Percentiles rank a stretch among this genome's conserved stretches.
Conservation (phyloP, 2,329 filamentous ascomycete genomes). For the Magnaporthiopsis rhizophila region DNA sequence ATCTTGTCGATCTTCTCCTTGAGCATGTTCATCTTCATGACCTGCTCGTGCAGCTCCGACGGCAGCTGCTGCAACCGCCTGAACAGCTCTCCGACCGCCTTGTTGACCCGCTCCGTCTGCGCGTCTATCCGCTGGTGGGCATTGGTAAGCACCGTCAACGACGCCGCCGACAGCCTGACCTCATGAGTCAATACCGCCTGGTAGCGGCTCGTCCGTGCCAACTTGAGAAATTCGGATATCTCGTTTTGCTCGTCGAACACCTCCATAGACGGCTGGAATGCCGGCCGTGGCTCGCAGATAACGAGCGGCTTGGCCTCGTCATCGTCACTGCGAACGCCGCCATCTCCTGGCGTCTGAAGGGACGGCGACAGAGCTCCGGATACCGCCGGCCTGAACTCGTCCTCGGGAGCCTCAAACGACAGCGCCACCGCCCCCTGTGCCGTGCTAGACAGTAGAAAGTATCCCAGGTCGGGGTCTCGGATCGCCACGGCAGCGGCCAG, state of each 20-base stretch:
- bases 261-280: conserved; percentile 39
- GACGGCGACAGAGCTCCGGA: conserved; percentile 28
- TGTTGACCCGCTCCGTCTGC: conserved; percentile 61
- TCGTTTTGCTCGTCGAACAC: conserved; percentile 14
- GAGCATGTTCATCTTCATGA: conserved; percentile 57
- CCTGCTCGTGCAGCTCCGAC: conserved; percentile 58
- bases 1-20: conserved; percentile 59
- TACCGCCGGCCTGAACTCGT: conserved; percentile 32
- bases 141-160: conserved; percentile 63
- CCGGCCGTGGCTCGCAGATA: conserved; percentile 55
- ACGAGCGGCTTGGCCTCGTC: conserved; percentile 36
- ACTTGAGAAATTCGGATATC: conserved; percentile 16
- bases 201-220: conserved; percentile 51
- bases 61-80: conserved; percentile 61
- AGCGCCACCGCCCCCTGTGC: conserved; percentile 49
- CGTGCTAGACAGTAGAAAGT: conserved; percentile 53
- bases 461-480: conserved; percentile 54
- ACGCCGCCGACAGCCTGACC: conserved; percentile 61
- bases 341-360: conserved; percentile 29
- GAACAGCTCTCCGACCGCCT: conserved; percentile 66
- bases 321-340: conserved; percentile 11
- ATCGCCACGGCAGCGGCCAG: conserved; percentile 47
- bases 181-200: conserved; percentile 54
- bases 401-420: conserved; percentile 51
- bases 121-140: conserved; percentile 63